Conservation (phyloP, 23 red algal species). For the Gracilaria gracilis region DNA sequence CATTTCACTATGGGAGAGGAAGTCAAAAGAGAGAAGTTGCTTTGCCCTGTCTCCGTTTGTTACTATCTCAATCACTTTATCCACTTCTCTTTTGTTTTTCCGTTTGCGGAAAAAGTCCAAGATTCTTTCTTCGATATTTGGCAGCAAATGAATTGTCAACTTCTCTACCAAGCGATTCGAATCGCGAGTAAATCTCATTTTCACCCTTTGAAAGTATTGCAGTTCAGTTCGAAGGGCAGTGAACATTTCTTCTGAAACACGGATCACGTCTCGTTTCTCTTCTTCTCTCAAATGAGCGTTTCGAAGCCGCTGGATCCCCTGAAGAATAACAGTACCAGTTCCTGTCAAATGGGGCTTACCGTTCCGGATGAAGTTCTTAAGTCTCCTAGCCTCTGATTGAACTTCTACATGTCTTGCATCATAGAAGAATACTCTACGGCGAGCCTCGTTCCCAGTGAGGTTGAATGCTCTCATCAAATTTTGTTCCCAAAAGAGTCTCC, state of each 20-base stretch:
- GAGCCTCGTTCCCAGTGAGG: background rate
- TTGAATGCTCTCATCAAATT: background rate
- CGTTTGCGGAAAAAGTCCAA: background rate
- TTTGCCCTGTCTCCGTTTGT: background rate
- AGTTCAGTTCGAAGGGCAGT: background rate
- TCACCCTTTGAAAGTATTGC: background rate
- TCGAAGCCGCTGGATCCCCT: background rate
- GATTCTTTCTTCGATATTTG: background rate
- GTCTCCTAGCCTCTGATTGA: background rate
- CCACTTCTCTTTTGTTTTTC: background rate
- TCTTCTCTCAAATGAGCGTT: background rate
- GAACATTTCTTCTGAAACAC: background rate
- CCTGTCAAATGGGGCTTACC: background rate
- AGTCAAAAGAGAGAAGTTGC: background rate
- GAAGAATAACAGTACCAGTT: background rate
- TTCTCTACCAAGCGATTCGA: background rate
- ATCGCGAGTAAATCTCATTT: background rate
- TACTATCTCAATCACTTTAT: background rate
- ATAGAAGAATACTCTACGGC: background rate
- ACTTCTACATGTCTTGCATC: background rate
- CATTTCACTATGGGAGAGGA: background rate
- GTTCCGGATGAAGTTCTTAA: background rate
- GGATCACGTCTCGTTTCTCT: background rate
- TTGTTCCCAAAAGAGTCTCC: background rate
- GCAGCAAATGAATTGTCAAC: background rate